Conservation (phyloP, 192 early-diverging fungal genomes). For the Mortierella hygrophila region DNA sequence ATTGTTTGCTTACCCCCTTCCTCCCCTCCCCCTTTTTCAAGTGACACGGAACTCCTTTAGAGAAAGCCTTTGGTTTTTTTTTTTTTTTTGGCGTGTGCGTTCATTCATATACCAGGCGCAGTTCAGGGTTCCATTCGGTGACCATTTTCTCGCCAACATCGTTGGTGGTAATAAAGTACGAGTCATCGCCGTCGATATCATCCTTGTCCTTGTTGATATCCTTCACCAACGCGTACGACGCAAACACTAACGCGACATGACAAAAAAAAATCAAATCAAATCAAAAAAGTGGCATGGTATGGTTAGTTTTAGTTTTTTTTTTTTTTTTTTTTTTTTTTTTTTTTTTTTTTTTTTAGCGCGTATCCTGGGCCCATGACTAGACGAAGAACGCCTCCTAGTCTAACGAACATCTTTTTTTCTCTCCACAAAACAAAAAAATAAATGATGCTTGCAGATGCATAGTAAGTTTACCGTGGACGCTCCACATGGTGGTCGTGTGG, state of each 20-base stretch:
- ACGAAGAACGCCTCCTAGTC: background rate
- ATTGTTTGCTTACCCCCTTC: background rate
- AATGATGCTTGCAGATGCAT: too few species aligned
- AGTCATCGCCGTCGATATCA: conserved; percentile 30
- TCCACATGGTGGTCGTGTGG: conserved; percentile 18
- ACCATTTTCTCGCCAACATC: conserved; percentile 19
- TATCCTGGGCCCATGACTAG: background rate
- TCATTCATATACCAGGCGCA: conserved; percentile 14
- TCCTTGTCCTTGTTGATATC: conserved; percentile 28
- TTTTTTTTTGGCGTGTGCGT: background rate
- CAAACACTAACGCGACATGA: conserved; percentile 11
- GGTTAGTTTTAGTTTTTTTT: too few species aligned
- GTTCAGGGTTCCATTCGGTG: conserved; percentile 44
- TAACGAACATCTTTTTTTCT: too few species aligned
- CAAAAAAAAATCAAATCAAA: too few species aligned
- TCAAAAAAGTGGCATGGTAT: background rate
- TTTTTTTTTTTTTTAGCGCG: background rate
- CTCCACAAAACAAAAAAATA: too few species aligned
- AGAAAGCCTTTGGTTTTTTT: background rate
- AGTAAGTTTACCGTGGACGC: conserved; percentile 29
- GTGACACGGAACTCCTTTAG: too few species aligned
- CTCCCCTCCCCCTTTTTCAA: background rate
- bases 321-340: background rate
- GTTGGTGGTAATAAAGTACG: conserved; percentile 23
- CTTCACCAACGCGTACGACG: conserved; percentile 30